phyloP scores from a whole-genome alignment of 2,329 filamentous ascomycete genomes.

The Metarhizium album region DNA sequence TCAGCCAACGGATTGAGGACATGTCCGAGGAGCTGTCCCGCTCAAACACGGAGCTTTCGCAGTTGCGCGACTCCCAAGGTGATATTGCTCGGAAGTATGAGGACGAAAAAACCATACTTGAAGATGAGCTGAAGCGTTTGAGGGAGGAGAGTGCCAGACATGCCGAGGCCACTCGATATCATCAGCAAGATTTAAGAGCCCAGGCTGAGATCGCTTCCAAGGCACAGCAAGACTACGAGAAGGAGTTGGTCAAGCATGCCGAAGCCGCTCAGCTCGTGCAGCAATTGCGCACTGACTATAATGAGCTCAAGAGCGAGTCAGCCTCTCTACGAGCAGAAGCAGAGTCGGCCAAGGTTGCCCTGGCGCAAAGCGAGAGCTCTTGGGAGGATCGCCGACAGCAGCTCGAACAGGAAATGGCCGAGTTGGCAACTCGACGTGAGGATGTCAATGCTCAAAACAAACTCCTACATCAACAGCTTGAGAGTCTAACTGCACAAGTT shows the following conservation, averaged over 20 bases:
- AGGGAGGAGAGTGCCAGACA: slow-evolving; percentile 78
- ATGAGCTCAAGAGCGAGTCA: slow-evolving; percentile 69
- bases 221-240: slow-evolving; percentile 91
- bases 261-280: slow-evolving; percentile 85
- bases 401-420: slow-evolving; percentile 73
- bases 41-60: slow-evolving; percentile 73
- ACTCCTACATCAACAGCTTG: slow-evolving; percentile 79
- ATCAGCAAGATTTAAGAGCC: slow-evolving; percentile 83
- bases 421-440: slow-evolving; percentile 68
- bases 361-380: slow-evolving; percentile 73
- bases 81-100: slow-evolving; percentile 61
- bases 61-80: slow-evolving; percentile 68
- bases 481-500: slow-evolving; percentile 72
- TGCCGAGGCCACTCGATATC: slow-evolving; percentile 67
- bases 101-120: slow-evolving; percentile 70
- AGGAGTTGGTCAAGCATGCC: slow-evolving; percentile 87
- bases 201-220: slow-evolving; percentile 90
- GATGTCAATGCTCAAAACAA: slow-evolving; percentile 85
- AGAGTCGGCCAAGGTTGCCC: slow-evolving; percentile 69
- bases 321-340: slow-evolving; percentile 68
- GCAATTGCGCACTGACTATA: slow-evolving; percentile 66
- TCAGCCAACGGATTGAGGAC: slow-evolving; percentile 75
- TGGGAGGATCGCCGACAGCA: slow-evolving; percentile 76
- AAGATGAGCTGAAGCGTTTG: slow-evolving; percentile 68
- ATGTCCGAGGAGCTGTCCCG: slow-evolving; percentile 70